Percentiles rank a stretch among this genome's conserved stretches.
phyloP scores from a whole-genome alignment of 306 rosid genomes.

The Sophora flavescens region DNA sequence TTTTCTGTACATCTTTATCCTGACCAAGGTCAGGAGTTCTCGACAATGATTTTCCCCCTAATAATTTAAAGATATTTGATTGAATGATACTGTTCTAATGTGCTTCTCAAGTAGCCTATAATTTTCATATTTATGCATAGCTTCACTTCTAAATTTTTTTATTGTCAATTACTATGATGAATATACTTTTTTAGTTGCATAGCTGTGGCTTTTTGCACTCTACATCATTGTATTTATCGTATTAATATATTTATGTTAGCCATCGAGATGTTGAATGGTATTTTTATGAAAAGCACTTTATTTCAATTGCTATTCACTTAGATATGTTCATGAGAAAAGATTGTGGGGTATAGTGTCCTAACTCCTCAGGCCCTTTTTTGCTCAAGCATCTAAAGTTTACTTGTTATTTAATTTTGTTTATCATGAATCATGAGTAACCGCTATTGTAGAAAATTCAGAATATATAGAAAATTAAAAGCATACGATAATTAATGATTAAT shows the following conservation, averaged over 20 bases:
- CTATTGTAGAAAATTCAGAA: too few relatives aligned
- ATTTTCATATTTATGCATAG: neutral
- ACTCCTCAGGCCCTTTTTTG: neutral
- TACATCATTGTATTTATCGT: neutral
- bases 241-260: neutral
- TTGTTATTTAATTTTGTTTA: too few relatives aligned
- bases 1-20: neutral
- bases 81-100: slow-evolving; percentile 9
- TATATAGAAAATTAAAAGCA: too few relatives aligned
- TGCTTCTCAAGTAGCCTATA: slow-evolving; percentile 17
- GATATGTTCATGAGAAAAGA: neutral
- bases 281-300: slow-evolving; percentile 27
- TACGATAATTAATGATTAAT: too few relatives aligned
- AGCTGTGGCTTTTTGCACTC: too few relatives aligned
- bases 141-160: too few relatives aligned
- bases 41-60: neutral
- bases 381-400: slow-evolving; percentile 16
- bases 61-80: slow-evolving; percentile 9
- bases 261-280: neutral
- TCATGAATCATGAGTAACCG: too few relatives aligned
- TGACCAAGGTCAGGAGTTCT: slow-evolving; percentile 1
- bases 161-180: too few relatives aligned
- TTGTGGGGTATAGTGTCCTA: neutral
- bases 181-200: too few relatives aligned
- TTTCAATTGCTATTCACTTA: slow-evolving; percentile 18